These are phyloP conservation scores for Exophiala sideris DNA, from an alignment of 2,329 filamentous ascomycete species.

Conservation along the genomic window DNA sequence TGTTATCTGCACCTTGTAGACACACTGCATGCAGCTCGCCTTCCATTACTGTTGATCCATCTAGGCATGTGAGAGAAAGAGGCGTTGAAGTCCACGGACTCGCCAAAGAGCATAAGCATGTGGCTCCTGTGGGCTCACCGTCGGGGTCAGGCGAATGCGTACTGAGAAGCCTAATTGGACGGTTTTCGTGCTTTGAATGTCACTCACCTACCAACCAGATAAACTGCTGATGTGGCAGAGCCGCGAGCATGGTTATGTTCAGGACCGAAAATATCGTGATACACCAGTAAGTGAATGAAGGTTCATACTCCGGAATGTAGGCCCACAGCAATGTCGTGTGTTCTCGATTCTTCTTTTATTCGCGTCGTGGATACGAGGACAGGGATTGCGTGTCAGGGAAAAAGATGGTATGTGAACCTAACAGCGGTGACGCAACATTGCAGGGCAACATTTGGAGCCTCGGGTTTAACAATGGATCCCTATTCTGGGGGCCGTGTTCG, in stretches of 20 bases:
- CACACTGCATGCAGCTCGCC: slow-evolving; percentile 11
- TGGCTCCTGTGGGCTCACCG: slow-evolving; percentile 10
- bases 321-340: no score
- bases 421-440: slow-evolving; percentile 18
- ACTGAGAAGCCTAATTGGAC: no score
- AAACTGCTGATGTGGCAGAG: no score
- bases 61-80: slow-evolving; percentile 15
- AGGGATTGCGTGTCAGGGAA: no score
- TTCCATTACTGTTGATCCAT: slow-evolving; percentile 1
- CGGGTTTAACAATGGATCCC: slow-evolving; percentile 5
- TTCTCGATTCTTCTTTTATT: no score
- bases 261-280: no score
- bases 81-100: not conserved
- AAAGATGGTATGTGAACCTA: not conserved
- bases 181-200: not conserved
- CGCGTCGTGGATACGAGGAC: no score
- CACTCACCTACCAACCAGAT: not conserved
- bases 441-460: slow-evolving; percentile 11
- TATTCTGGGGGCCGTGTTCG: slow-evolving; percentile 6
- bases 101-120: slow-evolving; percentile 7
- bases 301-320: no score
- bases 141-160: not conserved
- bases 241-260: no score
- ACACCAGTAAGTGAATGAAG: no score
- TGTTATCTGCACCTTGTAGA: slow-evolving; percentile 10